These are phyloP conservation scores for Auricularia sp. DNA, from an alignment of 768 basidiomycete genomes.

Conservation along the genomic window DNA sequence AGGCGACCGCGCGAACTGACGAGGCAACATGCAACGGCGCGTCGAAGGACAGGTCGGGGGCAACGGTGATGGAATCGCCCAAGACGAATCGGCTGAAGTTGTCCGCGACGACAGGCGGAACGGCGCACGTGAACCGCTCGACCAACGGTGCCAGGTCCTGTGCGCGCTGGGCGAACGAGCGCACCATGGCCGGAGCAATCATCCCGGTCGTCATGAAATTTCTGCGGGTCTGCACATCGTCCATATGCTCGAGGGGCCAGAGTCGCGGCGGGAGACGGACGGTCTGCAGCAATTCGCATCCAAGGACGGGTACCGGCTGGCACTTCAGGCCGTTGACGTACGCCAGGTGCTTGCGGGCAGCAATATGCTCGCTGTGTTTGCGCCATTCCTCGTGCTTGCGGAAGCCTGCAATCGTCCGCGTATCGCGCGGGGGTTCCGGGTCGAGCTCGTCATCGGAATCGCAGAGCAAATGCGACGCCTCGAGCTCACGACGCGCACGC, in stretches of 20 bases:
- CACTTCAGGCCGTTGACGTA: slow-evolving; percentile 73
- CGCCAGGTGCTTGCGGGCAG: slow-evolving; percentile 54
- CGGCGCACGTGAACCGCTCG: slow-evolving; percentile 69
- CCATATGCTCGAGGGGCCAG: slow-evolving; percentile 29
- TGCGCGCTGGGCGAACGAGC: slow-evolving; percentile 54
- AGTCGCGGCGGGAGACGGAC: slow-evolving; percentile 37
- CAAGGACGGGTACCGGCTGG: slow-evolving; percentile 26
- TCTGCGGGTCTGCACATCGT: slow-evolving; percentile 15
- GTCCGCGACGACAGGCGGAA: slow-evolving; percentile 64
- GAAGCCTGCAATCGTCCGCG: slow-evolving; percentile 67
- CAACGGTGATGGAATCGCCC: neutral
- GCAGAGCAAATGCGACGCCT: neutral
- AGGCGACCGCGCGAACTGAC: slow-evolving; percentile 86
- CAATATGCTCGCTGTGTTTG: slow-evolving; percentile 35
- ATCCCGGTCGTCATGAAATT: slow-evolving; percentile 31
- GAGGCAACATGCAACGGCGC: slow-evolving; percentile 55
- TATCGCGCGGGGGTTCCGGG: slow-evolving; percentile 63
- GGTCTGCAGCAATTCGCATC: slow-evolving; percentile 19
- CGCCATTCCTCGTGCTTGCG: slow-evolving; percentile 39
- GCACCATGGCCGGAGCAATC: slow-evolving; percentile 40
- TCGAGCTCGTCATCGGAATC: slow-evolving; percentile 25
- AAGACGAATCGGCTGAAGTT: slow-evolving; percentile 57
- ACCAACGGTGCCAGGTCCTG: slow-evolving; percentile 43
- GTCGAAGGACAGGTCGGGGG: slow-evolving; percentile 38
- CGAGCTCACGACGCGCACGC: slow-evolving; percentile 17